Base-by-base conservation (phyloP, 2,329 filamentous ascomycete species). In the Tolypocladium endophyticum region DNA sequence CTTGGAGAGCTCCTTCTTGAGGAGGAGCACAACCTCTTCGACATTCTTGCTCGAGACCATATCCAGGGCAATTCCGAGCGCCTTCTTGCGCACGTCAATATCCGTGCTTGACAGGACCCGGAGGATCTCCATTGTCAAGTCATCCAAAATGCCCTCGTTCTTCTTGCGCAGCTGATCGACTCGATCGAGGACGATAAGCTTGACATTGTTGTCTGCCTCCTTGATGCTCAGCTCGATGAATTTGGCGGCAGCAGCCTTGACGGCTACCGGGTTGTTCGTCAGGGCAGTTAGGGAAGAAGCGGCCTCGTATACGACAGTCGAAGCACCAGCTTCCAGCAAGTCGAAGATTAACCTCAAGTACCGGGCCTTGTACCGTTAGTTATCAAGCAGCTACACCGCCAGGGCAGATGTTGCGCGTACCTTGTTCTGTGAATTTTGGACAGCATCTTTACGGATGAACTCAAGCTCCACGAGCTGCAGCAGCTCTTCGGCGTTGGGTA, bases 31-130 rank as follows among this genome's bases (percentile, higher is more conserved):
- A 18, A 99, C 94, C 70, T 99, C 94, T 72, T 97, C 94, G 8
- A 99, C 92, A 65, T 99, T 99, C 78, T 96, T 96, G 83, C 92
- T 97, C 0, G 93, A 94, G 6, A 99, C 91, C 94, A 99, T 97
- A 65, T 97, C 92, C 73, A 99, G 80, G 16, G 92, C 92, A 68
- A 99, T 90, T 60, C 85, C 82, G 35, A 99, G 83, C 20, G 93
- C 92, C 76, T 97, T 97, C 74, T 87, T 87, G 69, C 94, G 87
- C 58, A 99, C 94, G 70, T 97, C 94, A 64, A 99, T 89, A 76
- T 99, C 94, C 28, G 94, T 90, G 72, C 92, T 97, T 16, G 92
- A 95, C 39, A 99, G 82, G 23, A 97, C 94, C 59, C 94, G 90
- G 54, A 99, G 81, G 59, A 97, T 92, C 73, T 99, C 94, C 94